Evolutionary conservation across 345 rosid species (phyloP).

Genomic region (Nasturtium officinale): DNA sequence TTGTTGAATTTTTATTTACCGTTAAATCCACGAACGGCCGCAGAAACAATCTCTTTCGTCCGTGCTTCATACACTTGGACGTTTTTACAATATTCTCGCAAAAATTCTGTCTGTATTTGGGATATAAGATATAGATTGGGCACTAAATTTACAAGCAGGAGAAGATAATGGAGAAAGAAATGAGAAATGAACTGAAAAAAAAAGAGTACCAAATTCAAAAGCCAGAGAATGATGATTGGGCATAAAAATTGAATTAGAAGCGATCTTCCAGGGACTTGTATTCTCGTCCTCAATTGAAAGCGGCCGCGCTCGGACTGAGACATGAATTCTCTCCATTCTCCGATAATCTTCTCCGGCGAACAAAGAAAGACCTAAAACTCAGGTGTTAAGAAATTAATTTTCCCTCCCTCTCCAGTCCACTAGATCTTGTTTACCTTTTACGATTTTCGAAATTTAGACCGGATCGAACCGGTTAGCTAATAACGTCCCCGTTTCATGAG

Average conservation of each 20-base stretch:
- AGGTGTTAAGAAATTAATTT: slow-evolving; percentile 29
- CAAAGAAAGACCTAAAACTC: slow-evolving; percentile 32
- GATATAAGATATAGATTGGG: background rate
- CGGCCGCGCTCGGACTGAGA: slow-evolving; percentile 80
- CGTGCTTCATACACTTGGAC: slow-evolving; percentile 68
- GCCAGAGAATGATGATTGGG: slow-evolving; percentile 55
- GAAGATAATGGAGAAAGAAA: background rate
- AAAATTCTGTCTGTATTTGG: slow-evolving; percentile 60
- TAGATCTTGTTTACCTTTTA: slow-evolving; percentile 4
- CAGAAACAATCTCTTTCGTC: slow-evolving; percentile 73
- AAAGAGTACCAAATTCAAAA: slow-evolving; percentile 69
- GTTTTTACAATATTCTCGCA: slow-evolving; percentile 67
- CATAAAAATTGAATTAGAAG: slow-evolving; percentile 64
- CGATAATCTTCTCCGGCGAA: slow-evolving; percentile 38
- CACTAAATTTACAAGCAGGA: background rate
- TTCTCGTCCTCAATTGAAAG: slow-evolving; percentile 74
- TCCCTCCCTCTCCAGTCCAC: slow-evolving; percentile 33
- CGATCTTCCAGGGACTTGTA: slow-evolving; percentile 81
- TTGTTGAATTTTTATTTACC: slow-evolving; percentile 46
- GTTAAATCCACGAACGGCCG: slow-evolving; percentile 90
- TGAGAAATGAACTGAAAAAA: background rate
- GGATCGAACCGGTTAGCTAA: slow-evolving; percentile 28
- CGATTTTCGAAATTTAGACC: slow-evolving; percentile 19
- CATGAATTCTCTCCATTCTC: slow-evolving; percentile 86
- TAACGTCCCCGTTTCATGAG: background rate